Conservation (phyloP, 2,329 filamentous ascomycete genomes). For the Penicillium sclerotiorum region DNA sequence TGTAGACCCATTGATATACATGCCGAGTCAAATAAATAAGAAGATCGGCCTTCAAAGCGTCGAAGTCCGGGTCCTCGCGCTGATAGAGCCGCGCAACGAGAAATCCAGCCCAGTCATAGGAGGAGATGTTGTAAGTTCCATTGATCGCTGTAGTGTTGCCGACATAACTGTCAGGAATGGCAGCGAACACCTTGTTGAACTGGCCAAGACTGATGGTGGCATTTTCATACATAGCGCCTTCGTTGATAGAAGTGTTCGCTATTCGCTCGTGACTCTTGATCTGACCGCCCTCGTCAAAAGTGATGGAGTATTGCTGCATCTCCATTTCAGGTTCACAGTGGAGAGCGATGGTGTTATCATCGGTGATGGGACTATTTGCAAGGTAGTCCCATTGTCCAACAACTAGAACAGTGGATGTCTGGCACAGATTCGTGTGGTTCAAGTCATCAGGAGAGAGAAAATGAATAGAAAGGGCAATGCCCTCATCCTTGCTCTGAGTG, state of each 20-base stretch:
- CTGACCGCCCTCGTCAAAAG: conserved; percentile 34
- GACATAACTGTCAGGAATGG: conserved; percentile 36
- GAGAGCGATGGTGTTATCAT: conserved; percentile 34
- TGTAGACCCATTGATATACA: conserved; percentile 40
- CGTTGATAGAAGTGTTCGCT: conserved; percentile 21
- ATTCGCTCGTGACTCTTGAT: conserved; percentile 22
- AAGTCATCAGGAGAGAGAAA: conserved; percentile 31
- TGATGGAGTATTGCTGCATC: conserved; percentile 28
- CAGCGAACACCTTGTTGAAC: conserved; percentile 40
- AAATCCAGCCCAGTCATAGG: conserved; percentile 40
- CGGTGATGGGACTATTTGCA: conserved; percentile 23
- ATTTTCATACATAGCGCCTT: conserved; percentile 35
- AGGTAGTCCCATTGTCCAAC: conserved; percentile 39
- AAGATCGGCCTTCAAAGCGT: conserved; percentile 23
- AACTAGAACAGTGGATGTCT: conserved; percentile 35
- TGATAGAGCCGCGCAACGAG: conserved; percentile 37
- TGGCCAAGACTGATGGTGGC: conserved; percentile 38
- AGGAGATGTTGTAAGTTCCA: conserved; percentile 31
- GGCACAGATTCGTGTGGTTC: conserved; percentile 29
- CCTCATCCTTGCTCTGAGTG: conserved; percentile 21
- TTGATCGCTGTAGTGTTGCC: conserved; percentile 28
- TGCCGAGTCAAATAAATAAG: conserved; percentile 30
- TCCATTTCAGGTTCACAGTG: conserved; percentile 33
- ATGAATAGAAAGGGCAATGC: conserved; percentile 36
- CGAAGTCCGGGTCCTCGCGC: conserved; percentile 26